Evolutionary conservation across 306 rosid species (phyloP).

Genomic region (Malus fusca): DNA sequence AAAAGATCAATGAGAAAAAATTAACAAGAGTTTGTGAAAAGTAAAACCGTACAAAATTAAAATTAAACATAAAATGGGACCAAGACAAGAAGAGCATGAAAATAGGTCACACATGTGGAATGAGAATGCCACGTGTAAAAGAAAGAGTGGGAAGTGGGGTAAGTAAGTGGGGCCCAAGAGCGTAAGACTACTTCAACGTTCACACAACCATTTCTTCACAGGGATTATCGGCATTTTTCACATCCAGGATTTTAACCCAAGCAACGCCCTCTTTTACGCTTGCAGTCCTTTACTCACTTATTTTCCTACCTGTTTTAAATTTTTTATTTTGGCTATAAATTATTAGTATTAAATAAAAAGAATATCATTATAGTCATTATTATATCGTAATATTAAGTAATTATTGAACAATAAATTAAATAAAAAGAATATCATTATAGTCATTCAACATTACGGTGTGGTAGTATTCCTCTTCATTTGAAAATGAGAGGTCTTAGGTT

Average conservation of each 20-base stretch:
- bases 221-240: not conserved
- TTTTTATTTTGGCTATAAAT: not conserved
- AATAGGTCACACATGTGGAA: not conserved
- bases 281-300: not conserved
- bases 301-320: not conserved
- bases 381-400: too few species aligned
- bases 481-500: too few species aligned
- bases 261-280: not conserved
- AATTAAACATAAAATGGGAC: not conserved
- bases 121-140: not conserved
- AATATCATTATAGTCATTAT: too few species aligned
- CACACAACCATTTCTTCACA: not conserved
- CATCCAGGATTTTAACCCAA: not conserved
- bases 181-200: constrained; percentile 19
- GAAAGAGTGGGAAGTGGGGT: not conserved
- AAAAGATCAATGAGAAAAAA: too few species aligned
- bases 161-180: not conserved
- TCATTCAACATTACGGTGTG: too few species aligned
- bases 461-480: too few species aligned
- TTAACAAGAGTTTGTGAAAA: too few species aligned
- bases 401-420: too few species aligned
- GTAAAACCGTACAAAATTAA: not conserved
- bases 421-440: too few species aligned
- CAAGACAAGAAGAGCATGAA: not conserved
- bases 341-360: too few species aligned